Base-by-base conservation (phyloP, 2,329 filamentous ascomycete species). In the Tolypocladium sp. region DNA sequence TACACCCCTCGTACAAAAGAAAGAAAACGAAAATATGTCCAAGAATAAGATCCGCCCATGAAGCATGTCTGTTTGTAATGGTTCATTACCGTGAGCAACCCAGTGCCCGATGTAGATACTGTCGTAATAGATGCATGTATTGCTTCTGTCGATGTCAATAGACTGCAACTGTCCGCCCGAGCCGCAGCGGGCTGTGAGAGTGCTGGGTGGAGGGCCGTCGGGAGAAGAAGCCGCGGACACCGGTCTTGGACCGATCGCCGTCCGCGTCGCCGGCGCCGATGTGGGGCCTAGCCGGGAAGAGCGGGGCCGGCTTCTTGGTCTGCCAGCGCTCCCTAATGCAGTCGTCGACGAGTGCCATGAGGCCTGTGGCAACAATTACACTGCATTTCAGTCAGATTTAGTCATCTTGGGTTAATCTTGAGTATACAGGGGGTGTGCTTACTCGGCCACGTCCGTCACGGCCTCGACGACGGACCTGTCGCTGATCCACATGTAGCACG, bases 401-500 rank as follows among this genome's bases (percentile, higher is more conserved):
- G 65, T 59, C 57, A 61, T 37, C 5, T 10, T 1, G 12, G 30
- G 9, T n/a, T 9, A 1, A 2, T 15, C 13, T 17, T 4, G 33
- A 12, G 58, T 55, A 59, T 51, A 58, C 41, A 57, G 60, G 49
- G 51, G 37, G 20, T 38, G 37, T 53, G 79, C 81, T 77, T 85
- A 95, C 91, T 97, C 92, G 62, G 91, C 90, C 68, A 95, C 85
- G 71, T 96, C 92, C 56, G 88, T 89, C 70, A 84, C 77, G 65
- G 83, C 86, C 38, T 82, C 78, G 64, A 94, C 79, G 61, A 94
- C 80, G 20, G 79, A 80, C 61, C 84, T 76, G 71, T 96, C 91
- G 66, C 84, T 90, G 70, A 97, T 91, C 85, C 91, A 92, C 85
- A 97, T 87, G 67, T 90, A 90, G 71, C 89, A 95, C 6, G 91